Conservation (phyloP, 768 basidiomycete species). For the Xanthoconium purpureum region DNA sequence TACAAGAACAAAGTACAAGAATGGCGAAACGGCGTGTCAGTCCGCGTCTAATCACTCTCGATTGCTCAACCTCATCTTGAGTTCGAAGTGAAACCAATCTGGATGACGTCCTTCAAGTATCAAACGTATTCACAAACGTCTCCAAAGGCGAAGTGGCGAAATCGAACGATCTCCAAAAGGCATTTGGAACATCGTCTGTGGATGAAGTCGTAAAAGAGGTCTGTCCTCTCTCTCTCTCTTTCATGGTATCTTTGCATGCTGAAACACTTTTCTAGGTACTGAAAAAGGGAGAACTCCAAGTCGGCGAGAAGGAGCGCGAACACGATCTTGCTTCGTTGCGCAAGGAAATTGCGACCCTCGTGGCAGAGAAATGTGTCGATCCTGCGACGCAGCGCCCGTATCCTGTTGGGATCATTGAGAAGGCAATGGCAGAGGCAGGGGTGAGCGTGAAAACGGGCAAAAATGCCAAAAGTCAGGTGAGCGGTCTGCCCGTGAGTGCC, state of each 20-base stretch:
- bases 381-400: constrained; percentile 87
- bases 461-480: constrained; percentile 90
- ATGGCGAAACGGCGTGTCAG: constrained; percentile 88
- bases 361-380: constrained; percentile 95
- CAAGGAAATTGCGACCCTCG: constrained; percentile 88
- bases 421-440: constrained; percentile 93
- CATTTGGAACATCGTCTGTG: constrained; percentile 76
- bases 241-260: no score
- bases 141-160: constrained; percentile 95
- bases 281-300: constrained; percentile 94
- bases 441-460: constrained; percentile 88
- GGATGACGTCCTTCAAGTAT: constrained; percentile 95
- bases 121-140: constrained; percentile 93
- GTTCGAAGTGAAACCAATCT: constrained; percentile 77
- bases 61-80: neutral
- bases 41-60: constrained; percentile 5
- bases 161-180: constrained; percentile 85
- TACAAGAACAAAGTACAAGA: constrained; percentile 99
- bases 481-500: constrained; percentile 5
- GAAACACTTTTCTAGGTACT: constrained; percentile 60
- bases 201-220: constrained; percentile 82
- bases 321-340: constrained; percentile 82
- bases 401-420: constrained; percentile 94
- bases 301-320: constrained; percentile 94
- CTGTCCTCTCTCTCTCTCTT: constrained; percentile 6